Evolutionary conservation across 768 basidiomycete genomes (phyloP), one percentile per base, ranked within the genome.

Genomic region (Infundibulicybe gibba): DNA sequence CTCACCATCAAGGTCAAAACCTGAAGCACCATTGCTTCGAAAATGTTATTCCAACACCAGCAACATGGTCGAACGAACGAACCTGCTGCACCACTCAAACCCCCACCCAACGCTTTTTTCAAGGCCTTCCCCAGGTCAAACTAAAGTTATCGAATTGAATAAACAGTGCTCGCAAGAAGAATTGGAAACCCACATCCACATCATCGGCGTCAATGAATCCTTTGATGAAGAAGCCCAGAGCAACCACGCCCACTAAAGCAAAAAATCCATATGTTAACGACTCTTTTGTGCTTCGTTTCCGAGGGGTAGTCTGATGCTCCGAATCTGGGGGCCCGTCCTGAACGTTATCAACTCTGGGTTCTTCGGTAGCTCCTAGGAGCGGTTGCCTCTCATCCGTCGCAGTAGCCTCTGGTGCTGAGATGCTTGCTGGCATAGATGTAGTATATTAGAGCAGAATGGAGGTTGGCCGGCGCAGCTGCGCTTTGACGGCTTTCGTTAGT

Each of bases 21-120:
- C 61, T 97, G 95, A 5, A 97, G 71, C 3, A 97, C 79, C 95
- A 97, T 98, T 0, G 94, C 94, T 79, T 31, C 6, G n/a, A 40
- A n/a, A 35, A 40, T 34, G 14, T 30, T 49, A 2, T 45, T 25
- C 51, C 34, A n/a, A n/a, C n/a, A n/a, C 14, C n/a, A 3, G 42
- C 20, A 37, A 52, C 15, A 44, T 19, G 21, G 15, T 3, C n/a
- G 31, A 10, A 32, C 20, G 14, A 25, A 34, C 3, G 46, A 50
- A 85, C 87, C 87, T 52, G 87, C 87, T 13, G 92, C 90, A 40
- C 94, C 94, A 54, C 87, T 92, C 41, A 94, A 65, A 3, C 94
- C 94, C 17, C 95, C 94, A 6, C 95, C 94, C 0, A 90, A 74
- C 3, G 94, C 95, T 39, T 74, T 80, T 70, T 80, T 88, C 54